Evolutionary conservation across 2,329 filamentous ascomycete genomes (phyloP).

Genomic region (Colletotrichum musae): DNA sequence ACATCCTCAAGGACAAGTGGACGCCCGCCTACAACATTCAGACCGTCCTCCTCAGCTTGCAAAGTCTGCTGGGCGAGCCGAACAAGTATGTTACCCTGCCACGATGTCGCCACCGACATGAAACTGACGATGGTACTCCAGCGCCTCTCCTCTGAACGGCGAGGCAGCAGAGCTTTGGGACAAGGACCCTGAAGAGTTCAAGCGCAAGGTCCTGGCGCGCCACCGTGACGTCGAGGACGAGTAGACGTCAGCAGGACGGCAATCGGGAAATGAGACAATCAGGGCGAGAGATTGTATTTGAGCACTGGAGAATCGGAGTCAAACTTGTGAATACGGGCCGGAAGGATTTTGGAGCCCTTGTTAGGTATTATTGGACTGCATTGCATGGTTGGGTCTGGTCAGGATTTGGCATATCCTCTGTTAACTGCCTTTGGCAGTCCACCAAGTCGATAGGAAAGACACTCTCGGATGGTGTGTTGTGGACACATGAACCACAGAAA

Average conservation of each 20-base stretch:
- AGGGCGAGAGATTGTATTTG: conserved; percentile 33
- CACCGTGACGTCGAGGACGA: conserved; percentile 77
- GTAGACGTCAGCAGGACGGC: conserved; percentile 50
- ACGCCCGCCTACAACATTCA: conserved; percentile 97
- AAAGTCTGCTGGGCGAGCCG: conserved; percentile 95
- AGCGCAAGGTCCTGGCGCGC: conserved; percentile 77
- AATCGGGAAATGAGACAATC: neutral
- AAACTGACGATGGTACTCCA: conserved; percentile 55
- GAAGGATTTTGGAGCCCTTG: conserved; percentile 46
- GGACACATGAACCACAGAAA: conserved; percentile 25
- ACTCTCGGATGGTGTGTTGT: conserved; percentile 26
- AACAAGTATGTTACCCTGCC: conserved; percentile 83
- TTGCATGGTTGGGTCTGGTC: conserved; percentile 41
- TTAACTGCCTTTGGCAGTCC: conserved; percentile 31
- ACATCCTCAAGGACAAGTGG: conserved; percentile 99
- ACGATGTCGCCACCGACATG: neutral
- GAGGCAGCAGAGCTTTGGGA: conserved; percentile 98
- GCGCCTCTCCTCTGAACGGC: conserved; percentile 93
- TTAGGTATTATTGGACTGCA: conserved; percentile 53
- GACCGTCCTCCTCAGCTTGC: conserved; percentile 91
- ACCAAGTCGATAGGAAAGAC: conserved; percentile 34
- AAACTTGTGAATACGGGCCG: conserved; percentile 46
- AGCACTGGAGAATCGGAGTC: conserved; percentile 61
- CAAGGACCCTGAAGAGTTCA: conserved; percentile 87
- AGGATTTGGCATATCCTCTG: conserved; percentile 36